Percentiles rank a stretch among this genome's conserved stretches.
Conservation (phyloP, 2,329 filamentous ascomycete species). For the Talaromyces sp. region DNA sequence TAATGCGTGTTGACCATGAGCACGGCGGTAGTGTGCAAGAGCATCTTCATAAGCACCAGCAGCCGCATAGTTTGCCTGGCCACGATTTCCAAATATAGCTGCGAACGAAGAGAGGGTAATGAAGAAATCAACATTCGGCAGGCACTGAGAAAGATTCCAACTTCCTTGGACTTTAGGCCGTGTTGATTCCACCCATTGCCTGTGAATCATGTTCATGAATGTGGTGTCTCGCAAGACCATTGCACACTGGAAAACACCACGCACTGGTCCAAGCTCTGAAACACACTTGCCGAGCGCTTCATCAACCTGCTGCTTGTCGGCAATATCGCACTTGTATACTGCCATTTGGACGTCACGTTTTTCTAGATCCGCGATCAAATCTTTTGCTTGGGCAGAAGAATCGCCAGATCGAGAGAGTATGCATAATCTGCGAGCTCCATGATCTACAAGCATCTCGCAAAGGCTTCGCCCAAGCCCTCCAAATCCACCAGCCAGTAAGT, state of each 20-base stretch:
- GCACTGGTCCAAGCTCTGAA: too few relatives aligned
- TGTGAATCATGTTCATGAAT: slow-evolving; percentile 9
- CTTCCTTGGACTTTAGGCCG: slow-evolving; percentile 12
- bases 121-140: slow-evolving; percentile 26
- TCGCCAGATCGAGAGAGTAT: background rate
- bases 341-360: too few relatives aligned
- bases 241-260: too few relatives aligned
- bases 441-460: background rate
- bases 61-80: slow-evolving; percentile 29
- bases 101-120: slow-evolving; percentile 28
- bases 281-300: background rate
- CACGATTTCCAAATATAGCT: slow-evolving; percentile 28
- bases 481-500: background rate
- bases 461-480: background rate
- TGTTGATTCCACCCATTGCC: background rate
- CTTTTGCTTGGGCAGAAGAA: too few relatives aligned
- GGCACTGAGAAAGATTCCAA: slow-evolving; percentile 8
- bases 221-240: slow-evolving; percentile 7
- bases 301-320: too few relatives aligned
- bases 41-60: slow-evolving; percentile 28
- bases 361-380: too few relatives aligned
- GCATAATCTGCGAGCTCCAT: background rate
- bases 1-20: background rate
- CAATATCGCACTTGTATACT: too few relatives aligned
- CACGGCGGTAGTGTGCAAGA: slow-evolving; percentile 22